Evolutionary conservation across 768 basidiomycete genomes (phyloP), one percentile per base, ranked within the genome.

Genomic region (Auriculariales sp.): DNA sequence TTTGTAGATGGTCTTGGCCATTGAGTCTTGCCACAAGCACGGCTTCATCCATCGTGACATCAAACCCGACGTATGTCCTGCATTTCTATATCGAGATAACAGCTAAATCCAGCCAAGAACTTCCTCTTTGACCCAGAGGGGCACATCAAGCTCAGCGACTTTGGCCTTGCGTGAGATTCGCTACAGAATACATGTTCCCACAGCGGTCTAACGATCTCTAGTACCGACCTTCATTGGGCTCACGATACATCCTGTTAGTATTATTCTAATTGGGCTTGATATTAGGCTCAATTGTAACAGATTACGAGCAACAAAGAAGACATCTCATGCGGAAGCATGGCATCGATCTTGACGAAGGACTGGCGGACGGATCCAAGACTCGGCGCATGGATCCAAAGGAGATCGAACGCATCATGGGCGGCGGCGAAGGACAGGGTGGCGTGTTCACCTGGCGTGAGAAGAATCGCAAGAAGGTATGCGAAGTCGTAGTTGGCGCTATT

Each of bases 21-120:
- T 98, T 54, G 85, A 93, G 63, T 83, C 83, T 53, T 93, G 90
- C 63, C 92, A 95, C 68, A 83, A 81, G 62, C 81, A 87, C 58
- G 93, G 93, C 9, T 98, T 93, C 68, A 95, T 98, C 59, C 94
- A 98, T 69, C 79, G 94, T 53, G 94, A 99, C 69, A 93, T 97
- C 67, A 93, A 95, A 66, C 87, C 91, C 58, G 88, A 93, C 66
- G 84, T 87, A 63, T 62, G 79, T 66, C n/a, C 4, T n/a, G 10
- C 27, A 27, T 34, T 50, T 28, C 39, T 24, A 25, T 39, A 29
- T 22, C 14, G 14, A n/a, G 15, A 28, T 52, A n/a, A 44, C 22
- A 19, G 11, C 7, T 44, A 12, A 22, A 19, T 12, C 6, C 7
- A 11, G 53, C 36, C 50, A 62, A 91, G 88, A 97, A 98, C 65